Evolutionary conservation across 2,329 filamentous ascomycete species (phyloP).

Genomic region (Xylaria sp.): DNA sequence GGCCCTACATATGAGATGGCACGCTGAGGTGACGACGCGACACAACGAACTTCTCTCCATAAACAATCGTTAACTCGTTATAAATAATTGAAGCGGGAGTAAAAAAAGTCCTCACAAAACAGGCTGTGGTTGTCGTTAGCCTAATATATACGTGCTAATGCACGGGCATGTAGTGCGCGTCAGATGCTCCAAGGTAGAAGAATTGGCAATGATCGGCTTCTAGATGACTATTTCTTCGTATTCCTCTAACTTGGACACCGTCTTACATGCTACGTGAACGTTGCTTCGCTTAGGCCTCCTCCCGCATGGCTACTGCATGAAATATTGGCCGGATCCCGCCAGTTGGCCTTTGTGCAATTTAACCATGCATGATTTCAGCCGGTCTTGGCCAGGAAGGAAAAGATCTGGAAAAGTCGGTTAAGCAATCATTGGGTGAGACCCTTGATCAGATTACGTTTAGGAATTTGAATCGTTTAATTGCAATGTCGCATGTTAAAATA

Average conservation of each 20-base stretch:
- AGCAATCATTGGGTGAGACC: conserved; percentile 22
- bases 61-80: background rate
- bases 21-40: conserved; percentile 12
- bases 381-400: conserved; percentile 40
- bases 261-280: conserved; percentile 33
- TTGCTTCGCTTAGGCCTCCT: conserved; percentile 33
- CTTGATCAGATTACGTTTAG: conserved; percentile 30
- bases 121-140: conserved; percentile 10
- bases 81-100: conserved; percentile 12
- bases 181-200: background rate
- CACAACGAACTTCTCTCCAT: background rate
- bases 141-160: conserved; percentile 30
- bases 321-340: conserved; percentile 34
- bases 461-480: conserved; percentile 12
- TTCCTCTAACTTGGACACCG: conserved; percentile 9
- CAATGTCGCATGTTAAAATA: conserved; percentile 27
- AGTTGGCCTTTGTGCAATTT: conserved; percentile 41
- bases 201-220: conserved; percentile 32
- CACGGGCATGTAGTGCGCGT: conserved; percentile 3
- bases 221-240: conserved; percentile 16
- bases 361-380: conserved; percentile 46
- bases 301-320: conserved; percentile 40
- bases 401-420: conserved; percentile 26
- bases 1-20: conserved; percentile 24
- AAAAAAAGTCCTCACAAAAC: conserved; percentile 12